Evolutionary conservation across 768 basidiomycete species (phyloP).

Genomic region (Leccinum subgranulosum): DNA sequence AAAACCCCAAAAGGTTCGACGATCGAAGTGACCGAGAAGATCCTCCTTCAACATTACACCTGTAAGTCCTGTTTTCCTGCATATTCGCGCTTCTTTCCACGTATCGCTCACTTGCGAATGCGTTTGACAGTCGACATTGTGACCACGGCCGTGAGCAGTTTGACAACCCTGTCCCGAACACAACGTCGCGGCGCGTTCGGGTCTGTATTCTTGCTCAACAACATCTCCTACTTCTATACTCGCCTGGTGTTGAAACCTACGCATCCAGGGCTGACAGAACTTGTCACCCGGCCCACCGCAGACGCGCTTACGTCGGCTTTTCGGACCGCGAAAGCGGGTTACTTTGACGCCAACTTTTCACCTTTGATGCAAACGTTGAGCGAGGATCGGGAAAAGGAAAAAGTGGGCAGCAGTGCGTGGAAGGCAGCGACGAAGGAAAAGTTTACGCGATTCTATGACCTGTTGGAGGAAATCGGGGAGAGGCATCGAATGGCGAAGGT

Average conservation of each 20-base stretch:
- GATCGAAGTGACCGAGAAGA: constrained; percentile 52
- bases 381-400: constrained; percentile 46
- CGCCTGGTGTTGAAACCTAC: constrained; percentile 53
- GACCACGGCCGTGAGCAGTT: constrained; percentile 54
- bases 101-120: background rate
- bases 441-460: constrained; percentile 77
- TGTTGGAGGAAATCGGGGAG: constrained; percentile 77
- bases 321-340: constrained; percentile 78
- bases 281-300: constrained; percentile 60
- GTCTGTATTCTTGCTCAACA: constrained; percentile 79
- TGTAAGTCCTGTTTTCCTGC: constrained; percentile 44
- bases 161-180: constrained; percentile 61
- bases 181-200: constrained; percentile 63
- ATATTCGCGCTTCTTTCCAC: background rate
- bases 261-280: constrained; percentile 41
- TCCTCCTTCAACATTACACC: constrained; percentile 71
- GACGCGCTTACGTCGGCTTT: constrained; percentile 67
- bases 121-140: constrained; percentile 67
- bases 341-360: constrained; percentile 81
- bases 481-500: constrained; percentile 67
- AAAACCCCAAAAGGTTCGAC: constrained; percentile 38
- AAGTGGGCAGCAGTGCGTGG: constrained; percentile 40
- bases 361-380: constrained; percentile 65
- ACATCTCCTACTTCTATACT: constrained; percentile 65
- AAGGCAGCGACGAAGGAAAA: constrained; percentile 75